phyloP scores from a whole-genome alignment of 1,284 basidiomycete species.

The Cryptococcus jaspeensis region DNA sequence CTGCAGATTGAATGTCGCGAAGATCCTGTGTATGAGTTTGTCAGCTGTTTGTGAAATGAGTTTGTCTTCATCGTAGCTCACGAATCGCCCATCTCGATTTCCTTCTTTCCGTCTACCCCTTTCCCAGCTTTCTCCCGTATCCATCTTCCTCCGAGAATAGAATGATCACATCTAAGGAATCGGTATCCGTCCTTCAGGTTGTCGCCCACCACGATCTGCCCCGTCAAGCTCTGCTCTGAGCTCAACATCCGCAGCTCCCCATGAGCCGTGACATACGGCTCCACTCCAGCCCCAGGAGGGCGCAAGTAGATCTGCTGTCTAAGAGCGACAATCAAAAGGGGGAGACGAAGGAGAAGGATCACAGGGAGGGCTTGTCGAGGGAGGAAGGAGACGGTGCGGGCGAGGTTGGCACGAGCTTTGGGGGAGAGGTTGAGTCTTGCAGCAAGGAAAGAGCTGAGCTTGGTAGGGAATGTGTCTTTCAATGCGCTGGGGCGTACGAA shows the following conservation, averaged over 20 bases:
- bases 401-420: background rate
- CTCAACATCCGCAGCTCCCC: slow-evolving; percentile 68
- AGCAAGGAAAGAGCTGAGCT: slow-evolving; percentile 8
- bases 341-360: slow-evolving; percentile 32
- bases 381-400: slow-evolving; percentile 4
- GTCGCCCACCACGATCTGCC: slow-evolving; percentile 73
- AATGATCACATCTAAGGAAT: slow-evolving; percentile 82
- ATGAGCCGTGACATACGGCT: slow-evolving; percentile 56
- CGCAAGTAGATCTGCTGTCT: slow-evolving; percentile 35
- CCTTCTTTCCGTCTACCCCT: slow-evolving; percentile 42
- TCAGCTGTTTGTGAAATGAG: no score
- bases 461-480: slow-evolving; percentile 12
- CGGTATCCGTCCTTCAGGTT: slow-evolving; percentile 62
- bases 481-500: slow-evolving; percentile 20
- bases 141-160: slow-evolving; percentile 86
- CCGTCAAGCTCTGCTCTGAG: slow-evolving; percentile 69
- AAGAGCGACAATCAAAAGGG: slow-evolving; percentile 31
- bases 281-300: slow-evolving; percentile 8
- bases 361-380: slow-evolving; percentile 26
- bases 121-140: slow-evolving; percentile 43
- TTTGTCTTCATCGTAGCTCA: slow-evolving; percentile 35
- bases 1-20: slow-evolving; percentile 78
- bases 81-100: slow-evolving; percentile 56
- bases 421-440: slow-evolving; percentile 4
- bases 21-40: slow-evolving; percentile 65